These are phyloP conservation scores for Sutorius australiensis DNA, from an alignment of 768 basidiomycete species.

Conservation along the genomic window DNA sequence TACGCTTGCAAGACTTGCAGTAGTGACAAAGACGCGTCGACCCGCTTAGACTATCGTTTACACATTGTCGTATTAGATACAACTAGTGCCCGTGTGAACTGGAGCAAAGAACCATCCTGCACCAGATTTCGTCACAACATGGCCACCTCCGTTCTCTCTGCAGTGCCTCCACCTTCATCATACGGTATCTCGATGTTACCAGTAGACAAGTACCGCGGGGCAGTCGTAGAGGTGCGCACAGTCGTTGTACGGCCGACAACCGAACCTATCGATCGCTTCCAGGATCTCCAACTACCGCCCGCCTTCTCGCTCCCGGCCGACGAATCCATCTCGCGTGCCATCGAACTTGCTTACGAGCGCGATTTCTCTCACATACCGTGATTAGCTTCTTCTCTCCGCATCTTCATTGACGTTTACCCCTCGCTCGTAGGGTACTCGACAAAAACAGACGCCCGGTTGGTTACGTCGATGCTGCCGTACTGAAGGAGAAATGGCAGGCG, in stretches of 20 bases:
- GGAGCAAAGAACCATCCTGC: too few relatives aligned
- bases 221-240: slow-evolving; percentile 77
- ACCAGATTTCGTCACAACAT: not conserved
- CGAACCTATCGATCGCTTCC: not conserved
- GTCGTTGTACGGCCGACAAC: not conserved
- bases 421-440: slow-evolving; percentile 62
- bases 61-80: too few relatives aligned
- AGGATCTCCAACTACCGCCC: slow-evolving; percentile 76
- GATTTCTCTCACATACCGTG: slow-evolving; percentile 95
- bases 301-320: slow-evolving; percentile 76
- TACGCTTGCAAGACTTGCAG: too few relatives aligned
- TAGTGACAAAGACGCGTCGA: not conserved
- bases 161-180: not conserved
- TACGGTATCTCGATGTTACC: slow-evolving; percentile 6
- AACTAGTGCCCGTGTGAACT: not conserved
- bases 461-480: slow-evolving; percentile 71
- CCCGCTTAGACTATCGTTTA: too few relatives aligned
- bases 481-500: slow-evolving; percentile 79
- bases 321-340: slow-evolving; percentile 69
- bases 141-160: slow-evolving; percentile 5
- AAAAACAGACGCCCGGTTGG: slow-evolving; percentile 71
- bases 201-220: slow-evolving; percentile 72
- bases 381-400: slow-evolving; percentile 13
- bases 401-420: not conserved
- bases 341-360: slow-evolving; percentile 87